A percentile compares a stretch with the other conserved stretches of the same genome.
Conservation (phyloP, 306 rosid species). For the Vigna reflexopilosa region DNA sequence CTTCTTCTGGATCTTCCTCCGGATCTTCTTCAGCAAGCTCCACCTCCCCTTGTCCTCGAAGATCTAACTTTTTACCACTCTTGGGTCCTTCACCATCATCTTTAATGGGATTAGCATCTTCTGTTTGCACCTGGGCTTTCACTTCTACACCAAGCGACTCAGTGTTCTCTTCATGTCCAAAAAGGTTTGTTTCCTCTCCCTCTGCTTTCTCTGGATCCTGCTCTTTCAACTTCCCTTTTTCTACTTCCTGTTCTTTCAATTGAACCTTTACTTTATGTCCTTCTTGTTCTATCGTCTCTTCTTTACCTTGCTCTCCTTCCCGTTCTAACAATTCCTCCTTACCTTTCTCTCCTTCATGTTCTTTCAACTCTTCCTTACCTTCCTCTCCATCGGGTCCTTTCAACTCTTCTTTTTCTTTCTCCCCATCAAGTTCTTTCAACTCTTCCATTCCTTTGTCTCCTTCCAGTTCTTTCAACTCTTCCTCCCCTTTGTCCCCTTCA, state of each 20-base stretch:
- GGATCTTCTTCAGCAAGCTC: conserved; percentile 58
- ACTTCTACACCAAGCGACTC: conserved; percentile 36
- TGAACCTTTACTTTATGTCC: conserved; percentile 11
- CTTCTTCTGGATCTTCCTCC: conserved; percentile 57
- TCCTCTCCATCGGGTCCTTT: conserved; percentile 19
- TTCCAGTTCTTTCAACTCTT: conserved; percentile 22
- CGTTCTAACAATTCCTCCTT: conserved; percentile 35
- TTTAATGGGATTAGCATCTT: conserved; percentile 43
- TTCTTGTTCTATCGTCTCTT: conserved; percentile 19
- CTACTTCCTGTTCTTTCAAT: conserved; percentile 34
- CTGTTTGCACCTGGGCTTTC: conserved; percentile 45
- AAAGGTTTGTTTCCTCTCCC: conserved; percentile 46
- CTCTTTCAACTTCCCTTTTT: conserved; percentile 37
- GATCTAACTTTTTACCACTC: conserved; percentile 56
- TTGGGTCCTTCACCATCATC: conserved; percentile 45
- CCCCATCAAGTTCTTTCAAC: neutral
- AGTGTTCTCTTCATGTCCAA: conserved; percentile 41
- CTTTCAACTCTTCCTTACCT: conserved; percentile 23
- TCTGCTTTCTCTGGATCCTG: conserved; percentile 31
- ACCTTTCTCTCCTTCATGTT: conserved; percentile 14
- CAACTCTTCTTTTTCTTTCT: conserved; percentile 27
- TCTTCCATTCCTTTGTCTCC: conserved; percentile 8
- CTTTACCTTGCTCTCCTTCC: conserved; percentile 30
- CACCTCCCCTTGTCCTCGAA: conserved; percentile 59
- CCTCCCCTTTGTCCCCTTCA: conserved; percentile 33